phyloP scores from a whole-genome alignment of 768 basidiomycete species.

The Leccinum uliginosum region DNA sequence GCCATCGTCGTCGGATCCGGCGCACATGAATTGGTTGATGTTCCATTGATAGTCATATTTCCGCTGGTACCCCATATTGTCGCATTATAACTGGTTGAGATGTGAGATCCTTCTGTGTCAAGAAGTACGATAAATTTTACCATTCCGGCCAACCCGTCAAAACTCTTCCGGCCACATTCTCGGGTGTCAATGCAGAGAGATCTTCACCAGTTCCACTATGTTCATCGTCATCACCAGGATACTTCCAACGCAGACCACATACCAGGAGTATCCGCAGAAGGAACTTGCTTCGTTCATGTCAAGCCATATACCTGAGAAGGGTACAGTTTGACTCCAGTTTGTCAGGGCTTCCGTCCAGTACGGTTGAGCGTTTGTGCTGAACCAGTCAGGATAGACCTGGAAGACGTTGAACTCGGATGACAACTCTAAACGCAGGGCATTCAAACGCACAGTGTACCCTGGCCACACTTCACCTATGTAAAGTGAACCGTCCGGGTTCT shows the following conservation, averaged over 20 bases:
- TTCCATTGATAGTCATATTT: slow-evolving; percentile 66
- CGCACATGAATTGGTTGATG: slow-evolving; percentile 42
- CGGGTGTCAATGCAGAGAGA: slow-evolving; percentile 40
- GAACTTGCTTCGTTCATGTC: slow-evolving; percentile 65
- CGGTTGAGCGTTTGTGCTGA: slow-evolving; percentile 42
- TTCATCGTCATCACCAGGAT: not conserved
- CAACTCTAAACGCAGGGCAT: not conserved
- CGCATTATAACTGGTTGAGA: slow-evolving; percentile 61
- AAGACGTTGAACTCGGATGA: not conserved
- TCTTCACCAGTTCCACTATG: slow-evolving; percentile 47
- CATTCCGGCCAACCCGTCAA: slow-evolving; percentile 52
- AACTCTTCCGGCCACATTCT: slow-evolving; percentile 1
- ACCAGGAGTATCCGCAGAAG: slow-evolving; percentile 61
- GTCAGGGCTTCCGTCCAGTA: slow-evolving; percentile 58
- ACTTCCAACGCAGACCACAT: not conserved
- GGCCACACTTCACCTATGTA: slow-evolving; percentile 78
- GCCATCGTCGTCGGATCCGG: slow-evolving; percentile 2
- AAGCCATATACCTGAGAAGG: slow-evolving; percentile 61
- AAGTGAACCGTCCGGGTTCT: slow-evolving; percentile 65
- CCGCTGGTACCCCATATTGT: slow-evolving; percentile 61
- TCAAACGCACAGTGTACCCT: slow-evolving; percentile 56
- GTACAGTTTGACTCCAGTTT: slow-evolving; percentile 48
- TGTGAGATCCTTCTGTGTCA: not conserved
- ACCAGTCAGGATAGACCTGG: slow-evolving; percentile 60
- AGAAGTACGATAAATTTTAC: slow-evolving; percentile 25